Percentiles rank a stretch among this genome's conserved stretches.
phyloP scores from a whole-genome alignment of 208 protist genomes.

The Acanthamoeba royreba region DNA sequence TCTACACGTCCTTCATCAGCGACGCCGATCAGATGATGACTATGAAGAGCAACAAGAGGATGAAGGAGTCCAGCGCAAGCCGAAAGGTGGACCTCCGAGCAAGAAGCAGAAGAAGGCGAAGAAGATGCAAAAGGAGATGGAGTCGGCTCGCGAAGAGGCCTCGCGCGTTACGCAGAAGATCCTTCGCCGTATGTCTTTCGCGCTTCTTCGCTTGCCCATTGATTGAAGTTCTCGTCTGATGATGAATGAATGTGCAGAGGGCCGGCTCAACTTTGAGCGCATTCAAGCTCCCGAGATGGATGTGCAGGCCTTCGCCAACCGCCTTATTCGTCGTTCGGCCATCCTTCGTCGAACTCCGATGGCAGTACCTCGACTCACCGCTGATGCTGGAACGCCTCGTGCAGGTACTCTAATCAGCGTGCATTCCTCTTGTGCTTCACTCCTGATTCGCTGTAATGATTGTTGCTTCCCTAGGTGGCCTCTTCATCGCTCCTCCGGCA shows the following conservation, averaged over 20 bases:
- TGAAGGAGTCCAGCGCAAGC: not conserved
- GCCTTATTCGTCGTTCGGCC: not conserved
- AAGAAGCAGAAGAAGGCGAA: slow-evolving; percentile 15
- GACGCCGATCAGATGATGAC: not conserved
- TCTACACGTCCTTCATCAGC: not conserved
- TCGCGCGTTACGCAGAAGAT: slow-evolving; percentile 8
- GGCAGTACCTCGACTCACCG: not conserved
- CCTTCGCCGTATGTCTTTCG: not conserved
- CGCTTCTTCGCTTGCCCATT: no score
- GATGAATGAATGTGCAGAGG: not conserved
- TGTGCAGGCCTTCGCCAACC: not conserved
- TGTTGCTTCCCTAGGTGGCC: not conserved
- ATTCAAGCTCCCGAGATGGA: not conserved
- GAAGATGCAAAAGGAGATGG: not conserved
- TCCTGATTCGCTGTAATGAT: not conserved
- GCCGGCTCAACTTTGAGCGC: not conserved
- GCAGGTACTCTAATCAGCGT: not conserved
- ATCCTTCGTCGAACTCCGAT: not conserved
- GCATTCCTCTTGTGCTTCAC: not conserved
- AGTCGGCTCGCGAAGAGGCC: not conserved
- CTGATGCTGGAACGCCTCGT: not conserved
- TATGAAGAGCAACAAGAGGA: not conserved
- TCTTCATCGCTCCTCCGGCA: no score
- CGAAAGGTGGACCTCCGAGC: not conserved
- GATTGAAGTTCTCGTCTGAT: no score